Evolutionary conservation across 768 basidiomycete genomes (phyloP), one percentile per base, ranked within the genome.

Genomic region (Lactarius psammicola): DNA sequence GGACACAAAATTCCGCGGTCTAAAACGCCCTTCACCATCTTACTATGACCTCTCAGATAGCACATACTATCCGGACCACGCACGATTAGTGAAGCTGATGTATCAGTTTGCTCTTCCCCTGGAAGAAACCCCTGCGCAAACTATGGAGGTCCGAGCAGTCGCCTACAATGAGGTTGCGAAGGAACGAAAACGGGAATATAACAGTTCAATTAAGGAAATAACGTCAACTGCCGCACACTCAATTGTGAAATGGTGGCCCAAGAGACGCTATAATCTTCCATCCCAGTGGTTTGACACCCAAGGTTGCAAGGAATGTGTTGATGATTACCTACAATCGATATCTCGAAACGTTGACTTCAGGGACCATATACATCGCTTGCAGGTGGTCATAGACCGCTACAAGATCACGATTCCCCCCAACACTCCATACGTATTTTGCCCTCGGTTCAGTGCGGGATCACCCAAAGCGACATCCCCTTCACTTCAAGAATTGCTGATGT

Each of bases 31-130:
- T 13, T 44, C 58, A 18, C 59, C 60, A 3, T 56, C 15, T 30
- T 0, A 82, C 82, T 59, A 61, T 38, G 4, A 7, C 26, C 18
- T 65, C 40, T 65, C 64, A 18, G 59, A 65, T 3, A 59, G 44
- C 31, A 38, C 53, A 5, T 28, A n/a, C n/a, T n/a, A 6, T 28
- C 64, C 59, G 4, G 2, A 26, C 5, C 23, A 3, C 4, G 5
- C 18, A 5, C 51, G 10, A 10, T 20, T 65, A 4, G 9, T 13
- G 11, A 33, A 33, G 13, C 11, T 65, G 13, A 34, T 65, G 10
- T 28, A 7, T 11, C 2, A 18, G 26, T 56, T 8, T 10, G 42
- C 42, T 26, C 30, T 46, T 3, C 28, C 42, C 5, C 36, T 61
- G 3, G 0, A n/a, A 3, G 1, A 1, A 10, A 65, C 20, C 20